These are phyloP conservation scores for Sutorius eximius DNA, from an alignment of 1,284 basidiomycete species.

Conservation along the genomic window DNA sequence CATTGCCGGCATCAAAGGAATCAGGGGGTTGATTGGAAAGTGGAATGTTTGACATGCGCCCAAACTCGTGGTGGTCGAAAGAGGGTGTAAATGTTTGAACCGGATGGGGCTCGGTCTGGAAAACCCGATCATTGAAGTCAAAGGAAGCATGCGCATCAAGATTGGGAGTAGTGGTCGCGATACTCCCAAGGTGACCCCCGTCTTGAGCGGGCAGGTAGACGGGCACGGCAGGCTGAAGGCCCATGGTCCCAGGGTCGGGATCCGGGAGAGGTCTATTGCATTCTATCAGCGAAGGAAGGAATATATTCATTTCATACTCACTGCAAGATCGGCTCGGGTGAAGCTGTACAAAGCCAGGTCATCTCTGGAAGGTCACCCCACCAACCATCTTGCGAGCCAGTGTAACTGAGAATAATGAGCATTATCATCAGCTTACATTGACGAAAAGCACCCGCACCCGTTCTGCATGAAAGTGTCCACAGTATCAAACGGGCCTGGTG, in stretches of 20 bases:
- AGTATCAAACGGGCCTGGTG: not conserved
- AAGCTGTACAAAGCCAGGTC: not conserved
- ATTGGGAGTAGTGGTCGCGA: not conserved
- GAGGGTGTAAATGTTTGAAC: not conserved
- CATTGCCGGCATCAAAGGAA: too few species aligned
- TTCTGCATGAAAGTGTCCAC: not conserved
- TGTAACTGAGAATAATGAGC: not conserved
- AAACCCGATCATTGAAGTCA: too few species aligned
- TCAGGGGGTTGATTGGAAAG: not conserved
- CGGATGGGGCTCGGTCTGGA: not conserved
- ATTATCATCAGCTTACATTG: not conserved
- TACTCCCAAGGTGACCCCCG: too few species aligned
- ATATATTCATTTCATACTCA: constrained; percentile 2
- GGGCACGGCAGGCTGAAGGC: not conserved
- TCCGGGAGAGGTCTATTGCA: constrained; percentile 3
- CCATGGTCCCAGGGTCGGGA: too few species aligned
- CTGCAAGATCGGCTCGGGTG: constrained; percentile 1
- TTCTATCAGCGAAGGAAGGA: not conserved
- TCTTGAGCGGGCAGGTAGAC: too few species aligned
- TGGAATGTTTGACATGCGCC: not conserved
- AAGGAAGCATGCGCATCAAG: not conserved
- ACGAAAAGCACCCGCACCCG: not conserved
- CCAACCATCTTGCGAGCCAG: not conserved
- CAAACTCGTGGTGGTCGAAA: not conserved
- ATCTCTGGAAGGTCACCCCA: not conserved